phyloP scores from a whole-genome alignment of 1,139 yeast species.

The Sugiyamaella xylanicola region DNA sequence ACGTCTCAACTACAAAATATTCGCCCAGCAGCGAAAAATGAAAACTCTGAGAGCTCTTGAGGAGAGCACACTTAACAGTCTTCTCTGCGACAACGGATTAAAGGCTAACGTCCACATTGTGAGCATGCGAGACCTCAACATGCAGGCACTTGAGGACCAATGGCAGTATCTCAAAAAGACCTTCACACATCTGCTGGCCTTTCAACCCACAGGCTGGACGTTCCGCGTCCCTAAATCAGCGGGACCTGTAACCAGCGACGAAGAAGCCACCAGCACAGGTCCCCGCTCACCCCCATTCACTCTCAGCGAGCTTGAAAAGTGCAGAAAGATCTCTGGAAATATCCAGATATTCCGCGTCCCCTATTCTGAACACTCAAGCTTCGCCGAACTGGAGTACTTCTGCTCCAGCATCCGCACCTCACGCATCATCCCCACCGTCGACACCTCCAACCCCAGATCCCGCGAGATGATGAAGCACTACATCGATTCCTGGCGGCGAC shows the following conservation, averaged over 20 bases:
- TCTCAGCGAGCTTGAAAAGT: conserved; percentile 32
- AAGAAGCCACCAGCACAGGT: conserved; percentile 17
- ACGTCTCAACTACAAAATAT: conserved; percentile 55
- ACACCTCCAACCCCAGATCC: conserved; percentile 33
- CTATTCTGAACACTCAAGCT: conserved; percentile 92
- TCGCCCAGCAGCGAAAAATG: conserved; percentile 53
- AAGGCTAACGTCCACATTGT: conserved; percentile 70
- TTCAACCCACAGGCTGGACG: conserved; percentile 86
- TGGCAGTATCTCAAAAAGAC: conserved; percentile 33
- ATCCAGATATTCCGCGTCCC: conserved; percentile 67
- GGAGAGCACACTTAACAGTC: conserved; percentile 44
- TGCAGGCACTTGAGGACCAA: conserved; percentile 39
- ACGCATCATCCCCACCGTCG: conserved; percentile 79
- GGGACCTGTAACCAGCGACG: conserved; percentile 26
- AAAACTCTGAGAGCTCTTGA: conserved; percentile 48
- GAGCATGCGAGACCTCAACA: conserved; percentile 55
- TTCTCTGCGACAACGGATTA: conserved; percentile 49
- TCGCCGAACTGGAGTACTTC: conserved; percentile 71
- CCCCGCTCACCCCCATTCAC: conserved; percentile 28
- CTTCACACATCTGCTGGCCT: conserved; percentile 40
- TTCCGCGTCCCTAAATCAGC: conserved; percentile 41
- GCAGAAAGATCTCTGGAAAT: conserved; percentile 38
- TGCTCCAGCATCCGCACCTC: conserved; percentile 54
- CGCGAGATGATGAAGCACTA: conserved; percentile 28
- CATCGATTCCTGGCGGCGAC: conserved; percentile 26